A percentile compares a stretch with the other conserved stretches of the same genome.
These are phyloP conservation scores for Starmerella bombicola DNA, from an alignment of 805 yeast genomes.

Conservation along the genomic window DNA sequence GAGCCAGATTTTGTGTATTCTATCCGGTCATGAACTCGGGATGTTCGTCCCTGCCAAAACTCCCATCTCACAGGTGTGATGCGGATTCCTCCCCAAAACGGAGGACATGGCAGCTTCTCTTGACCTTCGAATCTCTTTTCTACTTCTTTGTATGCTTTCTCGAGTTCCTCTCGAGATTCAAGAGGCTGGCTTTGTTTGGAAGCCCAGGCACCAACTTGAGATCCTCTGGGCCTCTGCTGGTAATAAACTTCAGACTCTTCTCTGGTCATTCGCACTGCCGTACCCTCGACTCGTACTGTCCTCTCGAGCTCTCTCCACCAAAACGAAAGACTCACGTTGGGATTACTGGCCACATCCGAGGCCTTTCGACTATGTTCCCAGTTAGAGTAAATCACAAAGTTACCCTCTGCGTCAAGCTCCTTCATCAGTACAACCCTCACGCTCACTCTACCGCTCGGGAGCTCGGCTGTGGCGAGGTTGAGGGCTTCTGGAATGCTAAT, in stretches of 20 bases:
- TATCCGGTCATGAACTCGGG: constrained; percentile 82
- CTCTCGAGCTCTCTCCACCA: constrained; percentile 88
- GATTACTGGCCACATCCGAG: constrained; percentile 55
- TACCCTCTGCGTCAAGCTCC: constrained; percentile 72
- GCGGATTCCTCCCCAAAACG: constrained; percentile 90
- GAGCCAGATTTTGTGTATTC: constrained; percentile 45
- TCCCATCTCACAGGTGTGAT: constrained; percentile 82
- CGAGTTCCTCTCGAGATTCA: constrained; percentile 48
- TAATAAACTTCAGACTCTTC: constrained; percentile 70
- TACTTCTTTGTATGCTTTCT: constrained; percentile 36
- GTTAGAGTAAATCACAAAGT: constrained; percentile 74
- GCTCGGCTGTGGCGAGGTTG: constrained; percentile 76
- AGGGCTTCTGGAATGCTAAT: constrained; percentile 68
- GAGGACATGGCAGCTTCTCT: constrained; percentile 75
- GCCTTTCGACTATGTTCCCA: constrained; percentile 83
- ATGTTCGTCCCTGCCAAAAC: constrained; percentile 93
- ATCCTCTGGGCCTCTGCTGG: constrained; percentile 80
- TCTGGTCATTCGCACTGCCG: constrained; percentile 55
- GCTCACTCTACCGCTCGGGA: constrained; percentile 85
- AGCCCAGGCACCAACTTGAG: constrained; percentile 94
- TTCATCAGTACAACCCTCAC: constrained; percentile 76
- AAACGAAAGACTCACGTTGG: constrained; percentile 70
- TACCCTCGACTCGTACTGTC: constrained; percentile 87
- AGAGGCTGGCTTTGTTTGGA: constrained; percentile 71
- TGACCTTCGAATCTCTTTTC: constrained; percentile 50